Evolutionary conservation across 176 grass and related monocot species (phyloP).

Genomic region (Cenchrus fungigraminus): DNA sequence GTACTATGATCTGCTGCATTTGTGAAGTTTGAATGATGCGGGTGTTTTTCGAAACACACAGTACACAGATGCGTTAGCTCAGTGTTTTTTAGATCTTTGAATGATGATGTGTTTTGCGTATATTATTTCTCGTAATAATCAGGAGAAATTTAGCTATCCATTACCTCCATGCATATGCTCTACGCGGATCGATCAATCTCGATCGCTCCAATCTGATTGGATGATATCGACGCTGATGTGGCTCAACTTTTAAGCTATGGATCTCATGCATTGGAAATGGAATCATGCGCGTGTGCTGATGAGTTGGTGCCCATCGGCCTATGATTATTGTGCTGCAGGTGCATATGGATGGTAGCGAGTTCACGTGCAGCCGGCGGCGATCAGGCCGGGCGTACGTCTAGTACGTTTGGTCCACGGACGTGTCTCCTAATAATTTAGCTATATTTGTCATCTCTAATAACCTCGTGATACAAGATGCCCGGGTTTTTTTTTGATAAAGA

Average conservation of each 20-base stretch:
- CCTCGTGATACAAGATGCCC: not conserved
- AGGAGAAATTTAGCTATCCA: too few species aligned
- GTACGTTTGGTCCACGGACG: not conserved
- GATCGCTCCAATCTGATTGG: too few species aligned
- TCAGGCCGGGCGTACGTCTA: not conserved
- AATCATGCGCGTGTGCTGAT: not conserved
- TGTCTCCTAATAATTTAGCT: conserved; percentile 2
- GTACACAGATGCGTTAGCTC: too few species aligned
- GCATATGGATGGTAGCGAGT: conserved; percentile 3
- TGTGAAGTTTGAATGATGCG: too few species aligned
- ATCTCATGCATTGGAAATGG: not conserved
- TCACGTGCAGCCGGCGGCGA: conserved; percentile 31
- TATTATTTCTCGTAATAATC: too few species aligned
- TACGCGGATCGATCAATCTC: too few species aligned
- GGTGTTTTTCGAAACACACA: too few species aligned
- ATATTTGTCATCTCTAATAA: not conserved
- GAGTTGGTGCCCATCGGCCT: not conserved
- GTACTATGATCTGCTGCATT: too few species aligned
- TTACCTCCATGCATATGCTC: too few species aligned
- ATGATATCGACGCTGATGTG: not conserved
- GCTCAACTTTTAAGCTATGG: not conserved
- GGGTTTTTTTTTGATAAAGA: not conserved
- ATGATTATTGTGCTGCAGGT: not conserved
- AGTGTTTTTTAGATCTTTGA: too few species aligned
- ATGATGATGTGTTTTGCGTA: too few species aligned